Conservation (phyloP, 306 rosid species). For the Luffa acutangula region DNA sequence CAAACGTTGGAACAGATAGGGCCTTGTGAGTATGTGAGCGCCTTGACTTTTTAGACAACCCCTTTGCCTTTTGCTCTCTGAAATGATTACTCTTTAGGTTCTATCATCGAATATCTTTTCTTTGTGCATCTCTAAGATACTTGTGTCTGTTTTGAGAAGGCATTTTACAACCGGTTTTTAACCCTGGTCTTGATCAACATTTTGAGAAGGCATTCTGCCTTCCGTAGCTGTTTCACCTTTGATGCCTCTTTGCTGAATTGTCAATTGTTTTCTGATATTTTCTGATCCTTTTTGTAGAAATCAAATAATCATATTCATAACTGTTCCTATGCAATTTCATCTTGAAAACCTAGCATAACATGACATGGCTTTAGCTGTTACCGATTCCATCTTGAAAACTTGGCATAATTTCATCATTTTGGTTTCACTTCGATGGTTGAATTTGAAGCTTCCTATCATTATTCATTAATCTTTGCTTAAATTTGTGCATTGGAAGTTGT, state of each 20-base stretch:
- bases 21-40: conserved; percentile 69
- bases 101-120: not conserved
- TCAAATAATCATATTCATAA: not conserved
- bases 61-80: not conserved
- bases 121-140: not conserved
- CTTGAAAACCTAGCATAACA: not conserved
- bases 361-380: not conserved
- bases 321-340: not conserved
- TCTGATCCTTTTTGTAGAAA: not conserved
- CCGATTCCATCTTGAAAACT: not conserved
- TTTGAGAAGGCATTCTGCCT: not conserved
- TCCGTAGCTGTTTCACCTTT: not conserved
- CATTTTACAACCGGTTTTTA: not conserved
- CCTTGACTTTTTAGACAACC: conserved; percentile 11
- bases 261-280: not conserved
- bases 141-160: not conserved
- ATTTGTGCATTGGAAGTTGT: not conserved
- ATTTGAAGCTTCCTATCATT: not conserved
- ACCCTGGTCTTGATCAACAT: not conserved
- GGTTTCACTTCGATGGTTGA: not conserved
- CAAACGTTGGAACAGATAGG: conserved; percentile 45
- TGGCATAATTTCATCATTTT: not conserved
- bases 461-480: not conserved
- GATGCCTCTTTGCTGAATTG: not conserved
- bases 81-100: not conserved